Percentiles rank a stretch among this genome's conserved stretches.
Evolutionary conservation across 768 basidiomycete genomes (phyloP).

Genomic region (Leccinellum albellum): DNA sequence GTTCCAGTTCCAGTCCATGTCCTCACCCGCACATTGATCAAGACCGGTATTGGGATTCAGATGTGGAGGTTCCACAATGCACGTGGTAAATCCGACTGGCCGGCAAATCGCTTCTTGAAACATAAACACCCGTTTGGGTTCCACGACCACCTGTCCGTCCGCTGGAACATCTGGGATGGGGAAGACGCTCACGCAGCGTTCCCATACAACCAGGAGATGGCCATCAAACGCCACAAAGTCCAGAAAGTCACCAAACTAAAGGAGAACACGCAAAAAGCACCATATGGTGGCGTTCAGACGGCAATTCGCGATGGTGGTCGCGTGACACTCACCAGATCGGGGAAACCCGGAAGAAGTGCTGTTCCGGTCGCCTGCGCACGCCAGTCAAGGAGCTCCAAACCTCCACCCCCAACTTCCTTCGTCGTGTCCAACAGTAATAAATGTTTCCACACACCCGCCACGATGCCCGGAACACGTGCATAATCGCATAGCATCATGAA

Average conservation of each 20-base stretch:
- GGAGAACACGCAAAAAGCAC: too few relatives aligned
- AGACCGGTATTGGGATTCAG: neutral
- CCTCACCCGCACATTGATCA: neutral
- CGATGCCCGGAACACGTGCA: constrained; percentile 17
- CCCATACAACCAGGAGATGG: constrained; percentile 28
- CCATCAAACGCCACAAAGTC: constrained; percentile 23
- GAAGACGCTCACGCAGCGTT: constrained; percentile 26
- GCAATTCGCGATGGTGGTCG: neutral
- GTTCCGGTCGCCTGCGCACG: constrained; percentile 21
- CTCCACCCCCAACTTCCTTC: constrained; percentile 10
- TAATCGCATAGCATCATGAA: constrained; percentile 24
- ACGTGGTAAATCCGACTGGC: constrained; percentile 29
- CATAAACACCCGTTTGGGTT: constrained; percentile 25
- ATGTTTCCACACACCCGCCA: constrained; percentile 23
- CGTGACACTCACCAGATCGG: constrained; percentile 19
- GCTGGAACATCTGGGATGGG: constrained; percentile 20
- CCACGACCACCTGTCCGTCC: constrained; percentile 18
- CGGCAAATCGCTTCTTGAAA: constrained; percentile 22
- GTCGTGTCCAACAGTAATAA: constrained; percentile 25
- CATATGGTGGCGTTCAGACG: neutral
- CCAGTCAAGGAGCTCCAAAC: constrained; percentile 30
- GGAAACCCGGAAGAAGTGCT: constrained; percentile 20
- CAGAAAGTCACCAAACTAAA: constrained; percentile 24
- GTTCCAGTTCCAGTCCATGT: neutral
- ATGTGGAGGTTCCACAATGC: constrained; percentile 1